Base-by-base conservation (phyloP, 768 basidiomycete species). In the Mycena galopus region DNA sequence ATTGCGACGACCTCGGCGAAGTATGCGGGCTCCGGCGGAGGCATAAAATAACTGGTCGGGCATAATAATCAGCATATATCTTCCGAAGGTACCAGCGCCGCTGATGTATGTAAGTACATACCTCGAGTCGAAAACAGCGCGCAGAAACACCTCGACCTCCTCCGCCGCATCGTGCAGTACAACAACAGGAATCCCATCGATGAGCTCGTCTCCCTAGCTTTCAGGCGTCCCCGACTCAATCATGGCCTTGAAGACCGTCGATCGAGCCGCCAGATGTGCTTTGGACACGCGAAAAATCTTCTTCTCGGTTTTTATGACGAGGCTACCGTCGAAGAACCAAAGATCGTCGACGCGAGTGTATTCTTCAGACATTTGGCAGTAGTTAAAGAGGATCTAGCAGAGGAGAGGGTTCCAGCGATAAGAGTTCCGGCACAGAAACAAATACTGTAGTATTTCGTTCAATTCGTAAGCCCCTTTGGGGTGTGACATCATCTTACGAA, bases 281-380 rank as follows among this genome's bases (percentile, higher is more conserved):
- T 65, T 71, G 9, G 21, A 65, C 6, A 65, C 63, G 32, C 50
- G 39, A 42, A 71, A 71, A 4, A 71, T 47, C 30, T 39, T 59
- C 23, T 58, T 27, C 21, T 32, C 35, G 8, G 57, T 42, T 19
- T 55, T 61, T 19, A 71, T 19, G 63, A 71, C 27, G 21, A 71
- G 42, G 14, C 25, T 71, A 29, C 53, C 69, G 17, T 71, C 61
- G 23, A 50, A 55, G 25, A 71, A 65, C 69, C 69, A 65, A 12
- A 64, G 59, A 33, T 71, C 69, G 59, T 61, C 39, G 32, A 59
- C 56, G 19, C 64, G 63, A 16, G n/a, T 59, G 44, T 37, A n/a
- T 23, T 44, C 51, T 53, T 25, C 35, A 35, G 7, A 25, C 11
- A 51, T 51, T 51, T 23, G 50, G 2, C 12, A 27, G 7, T 4